Evolutionary conservation across 495 filamentous ascomycete genomes (phyloP), one percentile per base, ranked within the genome.

Genomic region (Penicillium cataractarum): DNA sequence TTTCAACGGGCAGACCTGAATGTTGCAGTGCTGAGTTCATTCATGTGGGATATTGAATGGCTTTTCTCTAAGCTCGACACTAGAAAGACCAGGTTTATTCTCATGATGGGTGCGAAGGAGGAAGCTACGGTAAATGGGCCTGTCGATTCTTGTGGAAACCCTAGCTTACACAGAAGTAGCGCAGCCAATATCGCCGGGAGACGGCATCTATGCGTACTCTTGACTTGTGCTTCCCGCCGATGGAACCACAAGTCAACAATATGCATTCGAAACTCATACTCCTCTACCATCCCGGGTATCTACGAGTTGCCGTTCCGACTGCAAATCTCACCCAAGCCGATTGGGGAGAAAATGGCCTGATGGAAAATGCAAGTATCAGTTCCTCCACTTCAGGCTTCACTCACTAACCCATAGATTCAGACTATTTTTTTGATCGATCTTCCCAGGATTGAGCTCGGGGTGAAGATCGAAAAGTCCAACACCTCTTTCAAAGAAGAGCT

Each of bases 191-290:
- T 39, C 24, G 50, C 71, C 74, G 60, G 65, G 85, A 89, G 70
- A 82, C 80, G 58, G 62, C 79, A 62, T 49, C 26, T 6, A 87
- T 89, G 74, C 74, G 74, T 1, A 81, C 82, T 51, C 76, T 93
- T 26, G 81, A 83, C 21, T 83, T 94, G 35, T 93, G 90, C 66
- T 96, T 96, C 60, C 95, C 95, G 7, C 84, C 82, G 51, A 91
- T 91, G 87, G 77, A 82, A 6, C 83, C 84, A 0, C 81, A 87
- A 53, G 74, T 86, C 1, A 83, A 81, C 50, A 86, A 81, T 65
- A 97, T 96, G 93, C 93, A 97, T 68, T 95, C 91, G 6, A 97
- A 97, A 66, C 74, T 97, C 13, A 90, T 92, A 83, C 79, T 97
- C 0, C 80, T 97, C 0, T 92, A 91, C 65, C 88, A 92, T 62